Conservation (phyloP, 805 yeast species). For the Clavispora fructus region DNA sequence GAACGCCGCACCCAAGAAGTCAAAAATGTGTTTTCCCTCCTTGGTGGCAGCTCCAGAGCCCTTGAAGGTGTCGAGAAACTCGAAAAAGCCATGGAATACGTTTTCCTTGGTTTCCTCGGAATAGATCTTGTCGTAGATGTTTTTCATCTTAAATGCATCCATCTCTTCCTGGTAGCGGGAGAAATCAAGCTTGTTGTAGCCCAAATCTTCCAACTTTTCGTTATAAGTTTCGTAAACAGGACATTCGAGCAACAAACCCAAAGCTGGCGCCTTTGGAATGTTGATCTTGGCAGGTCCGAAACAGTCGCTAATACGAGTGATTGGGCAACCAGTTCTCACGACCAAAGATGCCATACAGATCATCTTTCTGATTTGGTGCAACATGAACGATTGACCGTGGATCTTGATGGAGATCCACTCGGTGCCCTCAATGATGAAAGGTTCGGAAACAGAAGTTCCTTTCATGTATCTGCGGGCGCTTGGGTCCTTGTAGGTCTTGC, state of each 20-base stretch:
- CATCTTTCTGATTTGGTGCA: constrained; percentile 97
- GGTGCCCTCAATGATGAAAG: constrained; percentile 86
- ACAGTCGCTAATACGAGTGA: constrained; percentile 68
- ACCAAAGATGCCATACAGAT: constrained; percentile 88
- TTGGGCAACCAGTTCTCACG: constrained; percentile 82
- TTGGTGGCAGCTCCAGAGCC: constrained; percentile 30
- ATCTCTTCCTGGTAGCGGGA: constrained; percentile 61
- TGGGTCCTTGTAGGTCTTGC: constrained; percentile 78
- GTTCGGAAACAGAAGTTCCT: constrained; percentile 71
- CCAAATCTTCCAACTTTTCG: constrained; percentile 61
- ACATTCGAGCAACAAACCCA: constrained; percentile 82
- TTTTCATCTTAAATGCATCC: constrained; percentile 80
- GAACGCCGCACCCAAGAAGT: constrained; percentile 47
- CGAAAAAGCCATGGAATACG: constrained; percentile 84
- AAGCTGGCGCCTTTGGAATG: constrained; percentile 96
- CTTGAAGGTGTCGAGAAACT: constrained; percentile 76
- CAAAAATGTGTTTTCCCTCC: constrained; percentile 48
- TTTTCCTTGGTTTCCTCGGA: constrained; percentile 85
- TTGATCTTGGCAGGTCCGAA: constrained; percentile 72
- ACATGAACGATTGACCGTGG: constrained; percentile 97
- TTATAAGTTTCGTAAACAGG: constrained; percentile 91
- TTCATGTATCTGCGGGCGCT: constrained; percentile 84
- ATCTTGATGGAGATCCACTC: constrained; percentile 96
- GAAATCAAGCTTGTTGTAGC: constrained; percentile 72
- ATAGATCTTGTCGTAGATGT: constrained; percentile 88